A percentile compares a stretch with the other conserved stretches of the same genome.
Conservation (phyloP, 371 early-diverging fungal species). For the Capillidium rhysosporum region DNA sequence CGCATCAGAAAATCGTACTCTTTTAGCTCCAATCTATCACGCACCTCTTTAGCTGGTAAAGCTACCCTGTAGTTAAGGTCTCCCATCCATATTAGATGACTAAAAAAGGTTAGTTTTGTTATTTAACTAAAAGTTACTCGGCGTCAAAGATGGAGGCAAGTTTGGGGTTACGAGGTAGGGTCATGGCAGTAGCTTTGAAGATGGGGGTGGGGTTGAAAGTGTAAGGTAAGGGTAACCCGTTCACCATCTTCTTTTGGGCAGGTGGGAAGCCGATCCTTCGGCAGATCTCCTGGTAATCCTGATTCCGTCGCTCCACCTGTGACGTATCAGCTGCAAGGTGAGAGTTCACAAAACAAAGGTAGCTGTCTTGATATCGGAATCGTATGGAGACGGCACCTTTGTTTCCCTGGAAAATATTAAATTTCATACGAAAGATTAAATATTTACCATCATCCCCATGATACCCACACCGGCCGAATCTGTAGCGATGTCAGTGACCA, state of each 20-base stretch:
- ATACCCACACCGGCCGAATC: slow-evolving; percentile 50
- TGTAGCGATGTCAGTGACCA: slow-evolving; percentile 33
- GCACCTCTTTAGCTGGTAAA: slow-evolving; percentile 31
- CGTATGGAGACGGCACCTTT: slow-evolving; percentile 82
- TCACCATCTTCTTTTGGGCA: slow-evolving; percentile 15
- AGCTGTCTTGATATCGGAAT: slow-evolving; percentile 53
- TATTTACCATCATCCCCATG: slow-evolving; percentile 49
- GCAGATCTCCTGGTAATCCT: slow-evolving; percentile 67
- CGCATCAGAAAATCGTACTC: slow-evolving; percentile 28
- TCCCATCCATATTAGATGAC: slow-evolving; percentile 77
- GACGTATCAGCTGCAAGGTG: slow-evolving; percentile 76
- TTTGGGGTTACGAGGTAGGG: not conserved
- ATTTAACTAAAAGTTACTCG: not conserved
- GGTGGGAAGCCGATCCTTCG: slow-evolving; percentile 39
- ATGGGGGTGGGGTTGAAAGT: not conserved
- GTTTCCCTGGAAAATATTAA: slow-evolving; percentile 42
- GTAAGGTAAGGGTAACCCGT: not conserved
- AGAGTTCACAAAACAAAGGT: slow-evolving; percentile 65
- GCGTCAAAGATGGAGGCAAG: not conserved
- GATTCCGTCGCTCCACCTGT: slow-evolving; percentile 65
- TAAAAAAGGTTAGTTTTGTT: slow-evolving; percentile 10
- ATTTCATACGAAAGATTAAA: not conserved
- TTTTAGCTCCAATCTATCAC: slow-evolving; percentile 24
- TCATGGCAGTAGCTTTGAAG: not conserved
- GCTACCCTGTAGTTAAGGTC: slow-evolving; percentile 86